A percentile compares a stretch with the other conserved stretches of the same genome.
phyloP scores from a whole-genome alignment of 2,329 filamentous ascomycete species.

The Alternaria sp. region DNA sequence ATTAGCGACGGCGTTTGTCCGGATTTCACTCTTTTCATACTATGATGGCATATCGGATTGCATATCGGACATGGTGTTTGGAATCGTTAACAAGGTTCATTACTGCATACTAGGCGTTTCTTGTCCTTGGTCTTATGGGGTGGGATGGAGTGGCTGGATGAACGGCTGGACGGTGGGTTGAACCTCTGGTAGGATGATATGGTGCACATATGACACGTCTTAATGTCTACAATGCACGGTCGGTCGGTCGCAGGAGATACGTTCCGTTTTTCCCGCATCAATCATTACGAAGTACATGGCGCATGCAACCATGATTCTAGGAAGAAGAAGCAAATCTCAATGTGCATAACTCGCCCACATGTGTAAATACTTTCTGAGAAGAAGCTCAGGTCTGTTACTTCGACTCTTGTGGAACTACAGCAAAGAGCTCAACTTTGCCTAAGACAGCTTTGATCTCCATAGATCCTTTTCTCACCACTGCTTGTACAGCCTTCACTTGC shows the following conservation, averaged over 20 bases:
- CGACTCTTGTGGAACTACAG: background rate
- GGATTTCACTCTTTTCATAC: conserved; percentile 19
- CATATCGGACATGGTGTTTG: conserved; percentile 15
- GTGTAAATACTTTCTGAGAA: background rate
- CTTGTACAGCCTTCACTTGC: too few species aligned
- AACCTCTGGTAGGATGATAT: background rate
- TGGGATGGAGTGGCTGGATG: background rate
- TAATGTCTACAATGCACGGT: conserved; percentile 6
- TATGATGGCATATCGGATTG: conserved; percentile 10
- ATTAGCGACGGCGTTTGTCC: conserved; percentile 23
- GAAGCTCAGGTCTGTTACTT: background rate
- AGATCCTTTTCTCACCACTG: too few species aligned
- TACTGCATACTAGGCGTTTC: conserved; percentile 8
- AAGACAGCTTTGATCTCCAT: too few species aligned
- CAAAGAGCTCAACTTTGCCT: background rate
- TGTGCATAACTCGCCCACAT: background rate
- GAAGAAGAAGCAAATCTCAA: background rate
- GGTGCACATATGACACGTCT: conserved; percentile 1
- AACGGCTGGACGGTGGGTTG: background rate
- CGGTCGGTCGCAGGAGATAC: background rate
- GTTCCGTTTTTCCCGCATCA: background rate
- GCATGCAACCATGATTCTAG: background rate
- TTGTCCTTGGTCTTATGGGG: background rate
- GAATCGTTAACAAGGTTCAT: background rate
- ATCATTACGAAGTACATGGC: background rate